Base-by-base conservation (phyloP, 139 green algal species). In the Tetratostichococcus sp. region DNA sequence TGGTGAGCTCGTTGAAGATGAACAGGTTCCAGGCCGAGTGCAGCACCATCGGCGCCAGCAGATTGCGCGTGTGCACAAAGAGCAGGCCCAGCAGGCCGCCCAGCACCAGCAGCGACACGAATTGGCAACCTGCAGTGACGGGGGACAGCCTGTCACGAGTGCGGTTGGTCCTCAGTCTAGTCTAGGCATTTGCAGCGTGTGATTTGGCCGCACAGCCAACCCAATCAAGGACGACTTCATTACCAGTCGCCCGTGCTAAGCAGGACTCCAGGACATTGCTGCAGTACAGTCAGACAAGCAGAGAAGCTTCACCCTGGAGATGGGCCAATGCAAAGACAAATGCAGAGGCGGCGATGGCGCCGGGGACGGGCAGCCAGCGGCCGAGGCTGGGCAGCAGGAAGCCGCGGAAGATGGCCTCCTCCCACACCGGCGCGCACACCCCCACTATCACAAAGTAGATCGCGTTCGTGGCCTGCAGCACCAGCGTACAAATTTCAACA, bases 331-430 rank as follows among this genome's bases (percentile, higher is more conserved):
- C 92, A 82, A 98, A 98, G 4, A 93, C 57, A 0, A 93, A 59
- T 1, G 89, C 80, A 25, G 73, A 89, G 30, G 80, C 71, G 0
- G 72, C 43, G 23, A 97, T 68, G 2, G 90, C 88, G 1, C 22
- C 65, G 11, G 35, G 28, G 1, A 73, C 34, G 0, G 88, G 86
- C 77, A 97, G 85, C 81, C 93, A 92, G 21, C 79, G 75, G 0
- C 84, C 83, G n/a, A 98, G 80, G 6, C 84, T 93, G 2, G 93
- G 84, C 43, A 98, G 81, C 70, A 98, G 80, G 80, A 98, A 98
- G 39, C 94, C 94, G 6, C 94, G 83, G 78, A 98, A 98, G 34
- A 98, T 91, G 32, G 78, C 78, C 75, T 98, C 94, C 79, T 98
- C 94, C 94, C 94, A 98, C 1, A 98, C 76, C 11, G 93, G 93